Evolutionary conservation across 805 yeast species (phyloP).

Genomic region (Zygosaccharomyces kombuchaensis): DNA sequence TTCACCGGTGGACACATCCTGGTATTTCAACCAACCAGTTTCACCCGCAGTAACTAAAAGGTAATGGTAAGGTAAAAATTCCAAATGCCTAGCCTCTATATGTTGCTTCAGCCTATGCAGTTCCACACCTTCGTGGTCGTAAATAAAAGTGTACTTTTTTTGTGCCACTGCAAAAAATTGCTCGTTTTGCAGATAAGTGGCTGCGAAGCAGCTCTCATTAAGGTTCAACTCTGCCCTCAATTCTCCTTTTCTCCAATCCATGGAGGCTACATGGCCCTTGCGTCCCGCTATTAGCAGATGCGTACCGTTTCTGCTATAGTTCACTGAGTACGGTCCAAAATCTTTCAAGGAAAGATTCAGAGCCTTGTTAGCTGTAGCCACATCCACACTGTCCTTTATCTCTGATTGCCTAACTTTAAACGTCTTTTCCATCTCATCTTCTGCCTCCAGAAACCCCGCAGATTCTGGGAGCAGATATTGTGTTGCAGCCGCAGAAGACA

Average conservation of each 20-base stretch:
- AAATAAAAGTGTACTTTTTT: constrained; percentile 87
- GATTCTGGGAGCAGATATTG: constrained; percentile 83
- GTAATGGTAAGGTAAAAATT: constrained; percentile 90
- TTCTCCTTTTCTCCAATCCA: constrained; percentile 90
- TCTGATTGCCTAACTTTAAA: constrained; percentile 80
- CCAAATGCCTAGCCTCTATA: constrained; percentile 74
- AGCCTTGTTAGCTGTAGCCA: constrained; percentile 66
- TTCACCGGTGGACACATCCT: constrained; percentile 91
- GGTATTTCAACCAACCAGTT: constrained; percentile 84
- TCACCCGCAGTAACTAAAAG: constrained; percentile 83
- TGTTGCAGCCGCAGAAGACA: constrained; percentile 78
- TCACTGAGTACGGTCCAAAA: constrained; percentile 81
- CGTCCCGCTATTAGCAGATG: constrained; percentile 78
- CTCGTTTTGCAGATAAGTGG: constrained; percentile 84
- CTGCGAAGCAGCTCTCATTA: constrained; percentile 87
- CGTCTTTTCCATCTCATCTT: constrained; percentile 87
- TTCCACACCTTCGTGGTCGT: constrained; percentile 88
- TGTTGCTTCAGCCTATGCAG: constrained; percentile 89
- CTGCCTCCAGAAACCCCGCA: constrained; percentile 85
- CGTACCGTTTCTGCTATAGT: constrained; percentile 86
- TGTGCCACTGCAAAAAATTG: constrained; percentile 97
- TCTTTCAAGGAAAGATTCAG: constrained; percentile 68
- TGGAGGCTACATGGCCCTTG: constrained; percentile 92
- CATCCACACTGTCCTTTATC: constrained; percentile 70
- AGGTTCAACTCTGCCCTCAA: constrained; percentile 77